phyloP scores from a whole-genome alignment of 2,329 filamentous ascomycete genomes.

The Aspergillus alliaceus region DNA sequence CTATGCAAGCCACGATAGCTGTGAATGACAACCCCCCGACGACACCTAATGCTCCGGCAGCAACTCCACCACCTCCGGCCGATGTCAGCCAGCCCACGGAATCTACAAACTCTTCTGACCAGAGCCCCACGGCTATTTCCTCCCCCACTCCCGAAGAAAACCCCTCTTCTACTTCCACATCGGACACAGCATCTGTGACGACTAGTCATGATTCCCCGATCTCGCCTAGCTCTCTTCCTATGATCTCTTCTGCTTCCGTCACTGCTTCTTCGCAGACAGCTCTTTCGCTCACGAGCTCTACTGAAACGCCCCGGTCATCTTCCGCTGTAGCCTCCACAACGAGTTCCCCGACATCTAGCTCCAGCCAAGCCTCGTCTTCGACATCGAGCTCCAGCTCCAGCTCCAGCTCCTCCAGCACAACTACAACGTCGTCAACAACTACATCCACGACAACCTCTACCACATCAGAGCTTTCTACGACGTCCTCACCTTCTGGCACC shows the following conservation, averaged over 20 bases:
- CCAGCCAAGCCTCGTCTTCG: not conserved
- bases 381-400: conserved; percentile 5
- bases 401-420: conserved; percentile 1
- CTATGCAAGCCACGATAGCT: not conserved
- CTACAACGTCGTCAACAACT: not conserved
- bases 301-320: not conserved
- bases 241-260: not conserved
- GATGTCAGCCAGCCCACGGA: conserved; percentile 2
- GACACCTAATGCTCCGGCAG: conserved; percentile 1
- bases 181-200: not conserved
- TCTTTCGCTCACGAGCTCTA: conserved; percentile 1
- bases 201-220: not conserved
- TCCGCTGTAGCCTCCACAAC: not conserved
- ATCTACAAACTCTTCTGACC: not conserved
- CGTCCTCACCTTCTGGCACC: not conserved
- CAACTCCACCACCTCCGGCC: conserved; percentile 3
- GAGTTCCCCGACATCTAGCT: not conserved
- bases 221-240: not conserved
- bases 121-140: conserved; percentile 6
- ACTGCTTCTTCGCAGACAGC: not conserved
- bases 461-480: conserved; percentile 1
- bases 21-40: not conserved
- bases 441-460: conserved; percentile 5
- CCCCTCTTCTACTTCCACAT: conserved; percentile 7
- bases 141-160: conserved; percentile 4